Base-by-base conservation (phyloP, 148 eudicot species). In the Heliosperma pusillum region DNA sequence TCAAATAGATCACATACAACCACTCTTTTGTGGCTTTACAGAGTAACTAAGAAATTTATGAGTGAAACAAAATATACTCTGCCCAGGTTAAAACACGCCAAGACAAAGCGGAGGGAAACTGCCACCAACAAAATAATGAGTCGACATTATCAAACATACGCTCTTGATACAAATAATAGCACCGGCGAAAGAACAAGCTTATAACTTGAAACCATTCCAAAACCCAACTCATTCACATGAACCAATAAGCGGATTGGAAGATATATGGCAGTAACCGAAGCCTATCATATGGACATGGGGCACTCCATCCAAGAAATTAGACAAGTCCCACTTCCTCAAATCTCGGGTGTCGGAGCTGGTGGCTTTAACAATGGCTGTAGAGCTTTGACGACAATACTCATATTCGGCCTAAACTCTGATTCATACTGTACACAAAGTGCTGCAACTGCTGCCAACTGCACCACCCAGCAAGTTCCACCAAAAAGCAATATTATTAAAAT, bases 301-400 rank as follows among this genome's bases (percentile, higher is more conserved):
- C 72, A 72, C 69, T 27, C 66, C 50, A 69, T 21, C 22, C 59
- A 22, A 73, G 55, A 58, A 79, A 67, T 10, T 52, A 22, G 30
- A 13, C 17, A 22, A 52, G 56, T 25, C 57, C 24, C 33, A 63
- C 70, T 44, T 69, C 74, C 0, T 53, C n/a, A 24, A 47, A 74
- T 24, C 22, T 61, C 79, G n/a, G 82, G 80, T 33, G 75, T 80
- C 1, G 87, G 77, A 26, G 88, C 77, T 13, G 89, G 80, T 0
- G 88, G 74, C 81, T 82, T 87, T 45, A 89, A 75, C 27, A 89
- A 78, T 16, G 92, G 92, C 71, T 89, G 92, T 11, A 89, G 90
- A 9, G 92, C 92, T 79, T 89, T 89, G n/a, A 89, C 92, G 63
- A 89, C 92, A 42, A 89, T 89, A 83, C 90, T 87, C 92, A 89